Conservation (phyloP, 1,284 basidiomycete genomes). For the Marasmius fiardii region DNA sequence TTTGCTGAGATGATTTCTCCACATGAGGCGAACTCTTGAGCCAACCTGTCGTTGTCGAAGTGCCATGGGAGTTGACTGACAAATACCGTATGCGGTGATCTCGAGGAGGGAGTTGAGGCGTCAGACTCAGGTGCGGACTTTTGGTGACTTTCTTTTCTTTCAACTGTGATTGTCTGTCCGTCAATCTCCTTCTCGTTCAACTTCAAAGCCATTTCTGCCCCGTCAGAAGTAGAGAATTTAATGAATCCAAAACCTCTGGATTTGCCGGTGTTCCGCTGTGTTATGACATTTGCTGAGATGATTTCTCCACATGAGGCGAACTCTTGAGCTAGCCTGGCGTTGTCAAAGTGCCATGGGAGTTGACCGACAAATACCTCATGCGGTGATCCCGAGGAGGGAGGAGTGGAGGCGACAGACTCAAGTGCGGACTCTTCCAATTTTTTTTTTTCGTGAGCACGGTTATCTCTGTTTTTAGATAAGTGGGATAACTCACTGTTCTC, state of each 20-base stretch:
- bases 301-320: conserved; percentile 91
- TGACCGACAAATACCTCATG: conserved; percentile 88
- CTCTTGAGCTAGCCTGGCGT: conserved; percentile 92
- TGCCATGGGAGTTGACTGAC: conserved; percentile 96
- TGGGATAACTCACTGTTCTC: too few species aligned
- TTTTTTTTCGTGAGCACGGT: too few species aligned
- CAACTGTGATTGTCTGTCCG: too few species aligned
- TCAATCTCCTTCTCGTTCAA: conserved; percentile 88
- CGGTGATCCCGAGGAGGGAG: too few species aligned
- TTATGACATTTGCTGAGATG: conserved; percentile 84
- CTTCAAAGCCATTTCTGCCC: conserved; percentile 75
- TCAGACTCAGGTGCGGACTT: too few species aligned
- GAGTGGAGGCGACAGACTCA: too few species aligned
- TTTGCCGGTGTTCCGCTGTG: conserved; percentile 85
- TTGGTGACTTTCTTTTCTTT: too few species aligned
- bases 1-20: conserved; percentile 87
- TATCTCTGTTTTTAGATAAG: too few species aligned
- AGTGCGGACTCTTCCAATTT: too few species aligned
- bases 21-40: conserved; percentile 85
- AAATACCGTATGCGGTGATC: conserved; percentile 72
- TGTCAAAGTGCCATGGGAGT: conserved; percentile 97
- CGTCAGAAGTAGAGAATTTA: conserved; percentile 78
- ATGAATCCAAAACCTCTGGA: conserved; percentile 96
- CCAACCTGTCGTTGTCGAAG: conserved; percentile 95
- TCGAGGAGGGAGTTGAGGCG: too few species aligned